These are phyloP conservation scores for Colletotrichum liriopes DNA, from an alignment of 2,329 filamentous ascomycete genomes.

Conservation along the genomic window DNA sequence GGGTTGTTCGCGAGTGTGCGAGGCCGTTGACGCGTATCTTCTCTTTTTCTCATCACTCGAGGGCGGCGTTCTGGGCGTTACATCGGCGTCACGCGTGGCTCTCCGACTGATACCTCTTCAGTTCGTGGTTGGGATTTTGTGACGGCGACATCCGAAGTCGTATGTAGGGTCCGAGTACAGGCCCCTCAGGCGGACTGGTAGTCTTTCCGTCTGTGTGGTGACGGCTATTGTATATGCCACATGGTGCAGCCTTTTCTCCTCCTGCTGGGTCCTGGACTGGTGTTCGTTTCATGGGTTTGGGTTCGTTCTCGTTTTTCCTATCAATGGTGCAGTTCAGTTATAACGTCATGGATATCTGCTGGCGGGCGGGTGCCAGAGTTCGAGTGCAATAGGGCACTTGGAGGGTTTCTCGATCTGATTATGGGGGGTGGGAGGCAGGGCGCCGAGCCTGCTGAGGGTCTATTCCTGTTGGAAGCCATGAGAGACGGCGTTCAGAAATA, in stretches of 20 bases:
- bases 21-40: conserved; percentile 4
- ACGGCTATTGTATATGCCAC: not conserved
- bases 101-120: conserved; percentile 41
- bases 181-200: not conserved
- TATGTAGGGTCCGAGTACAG: not conserved
- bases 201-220: not conserved
- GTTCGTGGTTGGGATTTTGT: conserved; percentile 10
- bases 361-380: not conserved
- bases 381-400: not conserved
- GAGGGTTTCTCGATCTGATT: not conserved
- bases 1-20: not conserved
- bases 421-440: not conserved
- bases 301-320: not conserved
- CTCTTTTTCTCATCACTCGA: conserved; percentile 25
- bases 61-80: conserved; percentile 43
- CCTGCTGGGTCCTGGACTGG: not conserved
- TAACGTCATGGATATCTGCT: conserved; percentile 1
- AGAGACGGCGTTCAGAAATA: not conserved
- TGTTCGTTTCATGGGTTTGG: conserved; percentile 1
- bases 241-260: not conserved
- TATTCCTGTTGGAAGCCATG: conserved; percentile 1
- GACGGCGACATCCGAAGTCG: not conserved
- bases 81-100: conserved; percentile 41
- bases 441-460: not conserved
- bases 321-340: not conserved